These are phyloP conservation scores for Paecilomyces formosus DNA, from an alignment of 2,329 filamentous ascomycete species.

Conservation along the genomic window DNA sequence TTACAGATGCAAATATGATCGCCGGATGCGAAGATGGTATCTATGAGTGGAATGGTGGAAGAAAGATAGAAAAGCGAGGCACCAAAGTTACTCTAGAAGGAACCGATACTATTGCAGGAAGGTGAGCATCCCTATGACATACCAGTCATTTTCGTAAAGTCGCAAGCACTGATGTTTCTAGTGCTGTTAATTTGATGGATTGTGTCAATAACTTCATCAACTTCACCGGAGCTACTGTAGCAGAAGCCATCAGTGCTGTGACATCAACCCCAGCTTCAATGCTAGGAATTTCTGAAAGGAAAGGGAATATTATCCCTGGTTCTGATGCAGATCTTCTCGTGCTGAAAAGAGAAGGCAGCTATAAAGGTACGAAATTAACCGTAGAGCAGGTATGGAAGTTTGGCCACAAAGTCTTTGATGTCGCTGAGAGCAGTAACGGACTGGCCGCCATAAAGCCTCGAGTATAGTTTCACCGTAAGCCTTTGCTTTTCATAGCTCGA, in stretches of 20 bases:
- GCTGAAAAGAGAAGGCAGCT: background rate
- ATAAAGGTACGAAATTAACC: constrained; percentile 34
- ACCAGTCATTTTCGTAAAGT: background rate
- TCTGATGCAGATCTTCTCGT: background rate
- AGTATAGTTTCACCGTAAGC: background rate
- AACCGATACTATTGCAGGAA: constrained; percentile 12
- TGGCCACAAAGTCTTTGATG: constrained; percentile 46
- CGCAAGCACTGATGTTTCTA: background rate
- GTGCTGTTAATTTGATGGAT: constrained; percentile 57
- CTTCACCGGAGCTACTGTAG: constrained; percentile 63
- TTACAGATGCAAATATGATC: constrained; percentile 11
- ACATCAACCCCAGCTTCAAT: constrained; percentile 71
- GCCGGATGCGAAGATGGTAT: constrained; percentile 10
- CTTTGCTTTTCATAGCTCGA: background rate
- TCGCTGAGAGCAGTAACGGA: background rate
- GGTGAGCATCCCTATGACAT: constrained; percentile 34
- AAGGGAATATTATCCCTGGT: background rate
- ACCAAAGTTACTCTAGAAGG: constrained; percentile 5
- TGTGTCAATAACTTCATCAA: constrained; percentile 75
- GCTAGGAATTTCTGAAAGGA: constrained; percentile 50
- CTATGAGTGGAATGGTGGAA: constrained; percentile 8
- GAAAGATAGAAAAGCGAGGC: constrained; percentile 6
- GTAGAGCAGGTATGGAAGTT: constrained; percentile 80
- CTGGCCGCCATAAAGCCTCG: background rate
- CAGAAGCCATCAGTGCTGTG: constrained; percentile 63